Percentiles rank a stretch among this genome's conserved stretches.
phyloP scores from a whole-genome alignment of 768 basidiomycete species.

The Lentinula edodes region DNA sequence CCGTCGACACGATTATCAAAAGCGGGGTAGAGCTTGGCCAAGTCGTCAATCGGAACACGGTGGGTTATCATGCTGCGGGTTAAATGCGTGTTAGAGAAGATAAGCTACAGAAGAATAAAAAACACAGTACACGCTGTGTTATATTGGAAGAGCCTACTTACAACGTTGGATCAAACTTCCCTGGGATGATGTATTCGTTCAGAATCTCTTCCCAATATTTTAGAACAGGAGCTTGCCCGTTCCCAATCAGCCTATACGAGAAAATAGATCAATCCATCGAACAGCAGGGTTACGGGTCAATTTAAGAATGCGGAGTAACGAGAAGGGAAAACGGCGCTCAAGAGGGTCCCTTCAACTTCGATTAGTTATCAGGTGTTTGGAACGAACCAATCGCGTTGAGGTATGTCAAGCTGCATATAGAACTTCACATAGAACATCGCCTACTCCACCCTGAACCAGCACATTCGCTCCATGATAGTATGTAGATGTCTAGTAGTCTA shows the following conservation, averaged over 20 bases:
- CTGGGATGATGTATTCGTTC: conserved; percentile 54
- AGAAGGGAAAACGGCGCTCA: neutral
- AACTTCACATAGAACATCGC: no score
- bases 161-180: conserved; percentile 64
- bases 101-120: neutral
- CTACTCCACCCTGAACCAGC: no score
- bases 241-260: conserved; percentile 49
- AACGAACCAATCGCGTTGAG: no score
- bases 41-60: conserved; percentile 61
- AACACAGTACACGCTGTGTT: neutral
- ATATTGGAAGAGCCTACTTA: conserved; percentile 21
- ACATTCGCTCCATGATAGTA: no score
- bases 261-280: no score
- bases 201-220: conserved; percentile 70
- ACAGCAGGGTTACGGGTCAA: neutral
- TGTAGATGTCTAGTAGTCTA: no score
- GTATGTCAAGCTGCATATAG: no score
- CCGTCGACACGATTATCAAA: conserved; percentile 55
- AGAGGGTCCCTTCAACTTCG: no score
- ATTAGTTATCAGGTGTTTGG: no score
- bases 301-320: neutral
- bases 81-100: neutral
- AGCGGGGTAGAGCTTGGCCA: conserved; percentile 54
- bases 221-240: conserved; percentile 73
- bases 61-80: conserved; percentile 43